Evolutionary conservation across 345 rosid genomes (phyloP).

Genomic region (Orychophragmus violaceus): DNA sequence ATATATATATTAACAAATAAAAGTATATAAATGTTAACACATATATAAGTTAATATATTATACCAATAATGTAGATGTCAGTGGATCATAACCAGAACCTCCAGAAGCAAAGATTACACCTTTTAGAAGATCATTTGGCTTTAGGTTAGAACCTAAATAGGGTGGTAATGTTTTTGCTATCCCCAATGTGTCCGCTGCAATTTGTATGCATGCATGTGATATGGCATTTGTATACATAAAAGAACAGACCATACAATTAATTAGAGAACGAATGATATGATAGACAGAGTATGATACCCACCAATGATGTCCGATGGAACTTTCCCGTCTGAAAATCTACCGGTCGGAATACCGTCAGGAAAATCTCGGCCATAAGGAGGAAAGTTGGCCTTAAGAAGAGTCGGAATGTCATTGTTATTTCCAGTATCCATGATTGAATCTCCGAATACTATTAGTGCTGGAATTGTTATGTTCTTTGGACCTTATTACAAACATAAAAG

Average conservation of each 20-base stretch:
- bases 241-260: neutral
- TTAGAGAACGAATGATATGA: neutral
- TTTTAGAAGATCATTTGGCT: constrained; percentile 20
- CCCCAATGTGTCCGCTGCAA: constrained; percentile 15
- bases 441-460: constrained; percentile 29
- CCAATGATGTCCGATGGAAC: constrained; percentile 29
- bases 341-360: constrained; percentile 13
- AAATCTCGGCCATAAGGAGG: constrained; percentile 20
- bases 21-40: neutral
- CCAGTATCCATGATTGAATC: constrained; percentile 31
- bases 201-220: too few relatives aligned
- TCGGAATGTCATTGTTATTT: constrained; percentile 20
- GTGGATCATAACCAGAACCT: constrained; percentile 29
- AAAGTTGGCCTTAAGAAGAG: constrained; percentile 13
- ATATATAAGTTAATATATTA: neutral
- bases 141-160: constrained; percentile 7
- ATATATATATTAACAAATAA: neutral
- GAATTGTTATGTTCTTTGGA: neutral
- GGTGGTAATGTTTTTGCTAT: constrained; percentile 27
- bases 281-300: too few relatives aligned
- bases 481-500: neutral
- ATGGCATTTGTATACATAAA: too few relatives aligned
- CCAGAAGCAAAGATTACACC: constrained; percentile 27
- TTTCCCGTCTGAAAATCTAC: constrained; percentile 26
- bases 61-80: constrained; percentile 24